Base-by-base conservation (phyloP, 306 rosid genomes). In the Casuarina glauca region DNA sequence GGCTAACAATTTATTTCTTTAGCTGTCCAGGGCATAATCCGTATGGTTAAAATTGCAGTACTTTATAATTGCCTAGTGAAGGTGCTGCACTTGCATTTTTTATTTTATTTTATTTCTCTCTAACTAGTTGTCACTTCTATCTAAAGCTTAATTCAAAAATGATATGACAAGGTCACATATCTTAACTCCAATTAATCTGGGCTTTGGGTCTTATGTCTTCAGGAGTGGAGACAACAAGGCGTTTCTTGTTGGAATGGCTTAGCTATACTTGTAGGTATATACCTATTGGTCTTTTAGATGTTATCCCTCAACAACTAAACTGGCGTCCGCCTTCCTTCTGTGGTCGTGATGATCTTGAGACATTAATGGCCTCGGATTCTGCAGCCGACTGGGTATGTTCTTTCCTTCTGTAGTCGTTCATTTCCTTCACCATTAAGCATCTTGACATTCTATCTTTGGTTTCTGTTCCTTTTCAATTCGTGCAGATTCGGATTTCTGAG, bases 211-310 rank as follows among this genome's bases (percentile, higher is more conserved):
- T 44, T 64, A 61, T 60, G 69, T 78, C 62, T 74, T 61, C 85
- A 95, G 97, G 98, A 51, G 97, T 92, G 51, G 98, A 95, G 87
- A 95, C 96, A 63, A 92, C 97, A 7, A 87, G 98, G 82, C 90
- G 89, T 45, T 95, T 95, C 81, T 83, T 95, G 76, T 84, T 95
- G 83, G 97, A 92, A 86, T 91, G 98, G 98, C 97, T 95, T 76
- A 90, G 98, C 92, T 89, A 95, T 86, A 86, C 93, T 35, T 91
- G 76, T 76, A 88, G 97, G 82, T 95, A 95, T 62, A 46, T 95
- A 78, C 98, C 98, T 9, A 93, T 92, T 72, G 93, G 97, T 38
- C 93, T 94, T 78, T 85, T 94, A 77, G 97, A 95, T 15, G 89
- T 92, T 45, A 76, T 95, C 86, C 95, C 97, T 57, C 97, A 90